These are phyloP conservation scores for Megacollybia marginata DNA, from an alignment of 768 basidiomycete genomes.

Conservation along the genomic window DNA sequence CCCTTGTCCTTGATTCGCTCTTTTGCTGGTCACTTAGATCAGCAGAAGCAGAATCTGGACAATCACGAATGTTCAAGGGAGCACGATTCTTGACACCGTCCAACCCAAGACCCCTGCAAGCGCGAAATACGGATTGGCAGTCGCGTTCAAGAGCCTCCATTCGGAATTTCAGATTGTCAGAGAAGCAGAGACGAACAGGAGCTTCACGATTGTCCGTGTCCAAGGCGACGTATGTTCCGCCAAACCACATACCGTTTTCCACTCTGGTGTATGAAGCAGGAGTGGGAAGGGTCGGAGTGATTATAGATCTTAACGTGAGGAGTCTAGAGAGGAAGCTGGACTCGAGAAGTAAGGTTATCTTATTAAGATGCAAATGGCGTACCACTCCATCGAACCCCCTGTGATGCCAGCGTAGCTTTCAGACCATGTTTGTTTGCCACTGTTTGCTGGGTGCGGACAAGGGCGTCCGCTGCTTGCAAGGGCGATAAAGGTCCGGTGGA, in stretches of 20 bases:
- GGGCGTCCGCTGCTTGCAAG: conserved; percentile 42
- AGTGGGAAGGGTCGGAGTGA: conserved; percentile 39
- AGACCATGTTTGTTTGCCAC: conserved; percentile 43
- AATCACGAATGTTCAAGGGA: conserved; percentile 21
- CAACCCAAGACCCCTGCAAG: conserved; percentile 36
- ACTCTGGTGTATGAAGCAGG: conserved; percentile 41
- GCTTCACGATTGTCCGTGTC: conserved; percentile 47
- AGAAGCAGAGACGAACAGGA: conserved; percentile 36
- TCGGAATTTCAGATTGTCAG: conserved; percentile 34
- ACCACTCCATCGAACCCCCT: conserved; percentile 4
- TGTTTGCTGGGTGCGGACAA: conserved; percentile 43
- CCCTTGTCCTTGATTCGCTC: conserved; percentile 21
- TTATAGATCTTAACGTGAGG: conserved; percentile 31
- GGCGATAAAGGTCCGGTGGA: conserved; percentile 43
- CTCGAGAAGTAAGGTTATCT: conserved; percentile 17
- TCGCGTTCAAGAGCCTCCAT: conserved; percentile 35
- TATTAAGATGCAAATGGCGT: not conserved
- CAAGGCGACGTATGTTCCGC: conserved; percentile 45
- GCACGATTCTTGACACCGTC: conserved; percentile 25
- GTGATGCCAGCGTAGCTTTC: conserved; percentile 44
- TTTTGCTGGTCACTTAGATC: conserved; percentile 28
- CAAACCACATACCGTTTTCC: conserved; percentile 42
- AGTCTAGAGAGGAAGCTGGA: conserved; percentile 39
- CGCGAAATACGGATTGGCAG: conserved; percentile 36
- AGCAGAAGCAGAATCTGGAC: conserved; percentile 14